Percentiles rank a stretch among this genome's conserved stretches.
Conservation (phyloP, 2,329 filamentous ascomycete genomes). For the Aurifilum marmelostoma region DNA sequence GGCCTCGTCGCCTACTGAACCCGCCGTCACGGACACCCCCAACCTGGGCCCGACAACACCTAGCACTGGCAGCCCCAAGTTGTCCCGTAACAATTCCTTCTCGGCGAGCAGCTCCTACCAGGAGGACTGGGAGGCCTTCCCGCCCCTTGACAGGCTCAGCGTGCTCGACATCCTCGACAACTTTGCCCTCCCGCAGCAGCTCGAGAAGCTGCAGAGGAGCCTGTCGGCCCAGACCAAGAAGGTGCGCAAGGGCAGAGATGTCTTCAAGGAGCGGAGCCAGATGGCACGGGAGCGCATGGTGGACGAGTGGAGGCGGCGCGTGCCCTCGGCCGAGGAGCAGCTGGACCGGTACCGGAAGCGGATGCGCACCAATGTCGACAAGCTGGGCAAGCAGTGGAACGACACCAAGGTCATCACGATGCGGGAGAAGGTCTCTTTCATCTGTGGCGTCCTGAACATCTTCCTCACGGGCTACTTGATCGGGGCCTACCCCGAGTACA, state of each 20-base stretch:
- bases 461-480: conserved; percentile 95
- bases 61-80: conserved; percentile 50
- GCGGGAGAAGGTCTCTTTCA: conserved; percentile 94
- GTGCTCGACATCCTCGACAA: conserved; percentile 95
- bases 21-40: conserved; percentile 52
- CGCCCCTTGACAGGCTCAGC: conserved; percentile 85
- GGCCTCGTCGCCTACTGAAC: conserved; percentile 48
- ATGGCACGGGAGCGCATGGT: conserved; percentile 87
- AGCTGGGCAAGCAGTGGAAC: conserved; percentile 82
- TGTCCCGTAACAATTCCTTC: conserved; percentile 80
- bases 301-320: conserved; percentile 86
- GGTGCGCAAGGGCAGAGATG: conserved; percentile 80
- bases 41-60: conserved; percentile 50
- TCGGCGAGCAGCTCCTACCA: conserved; percentile 85
- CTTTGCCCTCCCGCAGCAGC: conserved; percentile 82
- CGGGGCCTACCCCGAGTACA: conserved; percentile 80
- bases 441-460: conserved; percentile 94
- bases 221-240: conserved; percentile 83
- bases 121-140: conserved; percentile 84
- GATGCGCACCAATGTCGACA: conserved; percentile 88
- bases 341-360: conserved; percentile 86
- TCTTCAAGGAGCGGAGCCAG: conserved; percentile 73
- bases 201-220: conserved; percentile 87
- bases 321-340: conserved; percentile 88
- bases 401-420: conserved; percentile 85